Evolutionary conservation across 1,284 basidiomycete genomes (phyloP).

Genomic region (Malassezia yamatoensis): DNA sequence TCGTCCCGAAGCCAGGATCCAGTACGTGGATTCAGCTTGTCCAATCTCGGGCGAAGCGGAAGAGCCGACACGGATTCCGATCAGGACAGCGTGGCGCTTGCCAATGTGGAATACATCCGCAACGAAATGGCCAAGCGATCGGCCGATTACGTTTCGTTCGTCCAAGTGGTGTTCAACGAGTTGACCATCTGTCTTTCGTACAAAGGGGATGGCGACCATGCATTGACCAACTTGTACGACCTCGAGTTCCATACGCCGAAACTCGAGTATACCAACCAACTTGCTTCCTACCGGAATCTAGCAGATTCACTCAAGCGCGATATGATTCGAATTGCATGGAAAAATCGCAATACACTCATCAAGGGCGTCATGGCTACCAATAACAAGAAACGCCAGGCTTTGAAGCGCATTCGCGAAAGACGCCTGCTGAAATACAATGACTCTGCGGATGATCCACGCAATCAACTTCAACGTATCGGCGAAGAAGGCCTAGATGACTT

Average conservation of each 20-base stretch:
- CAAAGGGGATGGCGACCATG: conserved; percentile 53
- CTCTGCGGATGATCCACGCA: neutral
- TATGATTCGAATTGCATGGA: conserved; percentile 42
- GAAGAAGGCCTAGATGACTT: neutral
- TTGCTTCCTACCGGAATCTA: conserved; percentile 56
- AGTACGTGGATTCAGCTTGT: neutral
- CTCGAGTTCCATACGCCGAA: conserved; percentile 53
- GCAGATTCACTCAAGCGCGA: conserved; percentile 41
- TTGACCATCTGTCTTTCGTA: conserved; percentile 51
- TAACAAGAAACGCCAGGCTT: conserved; percentile 12
- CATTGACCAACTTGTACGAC: conserved; percentile 53
- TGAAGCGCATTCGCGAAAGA: conserved; percentile 14
- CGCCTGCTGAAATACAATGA: conserved; percentile 5
- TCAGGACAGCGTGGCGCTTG: neutral
- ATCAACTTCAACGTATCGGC: neutral
- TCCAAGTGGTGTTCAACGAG: conserved; percentile 68
- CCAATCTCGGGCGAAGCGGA: neutral
- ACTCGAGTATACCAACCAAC: conserved; percentile 73
- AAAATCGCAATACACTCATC: conserved; percentile 36
- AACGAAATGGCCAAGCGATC: conserved; percentile 51
- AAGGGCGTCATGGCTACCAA: conserved; percentile 32
- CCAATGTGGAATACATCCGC: neutral
- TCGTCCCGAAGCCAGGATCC: neutral
- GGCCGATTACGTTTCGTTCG: conserved; percentile 58
- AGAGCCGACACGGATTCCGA: conserved; percentile 3